A percentile compares a stretch with the other conserved stretches of the same genome.
phyloP scores from a whole-genome alignment of 1,139 yeast genomes.

The Lodderomyces oxycetoniae region DNA sequence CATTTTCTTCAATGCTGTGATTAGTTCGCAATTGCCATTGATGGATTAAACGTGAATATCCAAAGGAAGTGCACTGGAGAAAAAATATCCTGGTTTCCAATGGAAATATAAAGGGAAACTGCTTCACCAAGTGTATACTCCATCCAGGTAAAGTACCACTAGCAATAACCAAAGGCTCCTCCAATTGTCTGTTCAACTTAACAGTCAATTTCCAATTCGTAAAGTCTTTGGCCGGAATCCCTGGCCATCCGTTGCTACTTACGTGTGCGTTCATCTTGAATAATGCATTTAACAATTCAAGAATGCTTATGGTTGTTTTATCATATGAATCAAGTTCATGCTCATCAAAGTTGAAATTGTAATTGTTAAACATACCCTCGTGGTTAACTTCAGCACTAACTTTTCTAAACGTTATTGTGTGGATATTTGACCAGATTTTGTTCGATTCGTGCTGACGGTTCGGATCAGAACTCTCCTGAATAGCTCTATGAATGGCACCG shows the following conservation, averaged over 20 bases:
- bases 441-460: conserved; percentile 42
- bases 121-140: conserved; percentile 68
- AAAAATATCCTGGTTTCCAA: conserved; percentile 74
- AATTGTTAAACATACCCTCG: conserved; percentile 16
- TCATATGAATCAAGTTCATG: conserved; percentile 37
- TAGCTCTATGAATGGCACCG: conserved; percentile 66
- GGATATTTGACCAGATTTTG: conserved; percentile 54
- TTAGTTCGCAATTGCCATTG: conserved; percentile 64
- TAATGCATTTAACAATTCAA: conserved; percentile 53
- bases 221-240: conserved; percentile 45
- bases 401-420: conserved; percentile 49
- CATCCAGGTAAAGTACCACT: conserved; percentile 86
- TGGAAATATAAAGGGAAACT: conserved; percentile 81
- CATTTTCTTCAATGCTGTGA: conserved; percentile 30
- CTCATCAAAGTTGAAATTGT: conserved; percentile 20
- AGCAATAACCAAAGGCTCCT: conserved; percentile 84
- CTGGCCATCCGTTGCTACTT: conserved; percentile 15
- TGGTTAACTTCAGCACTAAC: conserved; percentile 18
- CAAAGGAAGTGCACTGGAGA: conserved; percentile 85
- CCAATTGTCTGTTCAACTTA: conserved; percentile 79
- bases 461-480: conserved; percentile 33
- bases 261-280: conserved; percentile 45
- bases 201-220: conserved; percentile 82
- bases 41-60: conserved; percentile 78
- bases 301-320: conserved; percentile 42